Base-by-base conservation (phyloP, 2,329 filamentous ascomycete species). In the Colletotrichum tabaci region DNA sequence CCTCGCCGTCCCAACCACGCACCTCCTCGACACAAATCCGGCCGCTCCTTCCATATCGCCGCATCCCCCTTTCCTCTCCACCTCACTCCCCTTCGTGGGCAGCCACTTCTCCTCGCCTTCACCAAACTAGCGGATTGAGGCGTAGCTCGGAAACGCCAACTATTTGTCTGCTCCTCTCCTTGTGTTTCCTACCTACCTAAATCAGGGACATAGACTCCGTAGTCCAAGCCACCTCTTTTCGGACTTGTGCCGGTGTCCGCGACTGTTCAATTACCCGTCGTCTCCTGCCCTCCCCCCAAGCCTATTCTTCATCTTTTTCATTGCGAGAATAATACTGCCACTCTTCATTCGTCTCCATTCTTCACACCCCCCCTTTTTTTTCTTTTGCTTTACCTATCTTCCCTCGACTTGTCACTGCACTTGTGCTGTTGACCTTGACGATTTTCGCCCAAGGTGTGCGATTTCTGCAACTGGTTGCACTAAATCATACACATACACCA, bases 401-500 rank as follows among this genome's bases (percentile, higher is more conserved):
- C 35, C 18, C 23, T 26, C 46, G 30, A 47, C 38, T 42, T 18
- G 49, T 53, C 53, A 42, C 44, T 40, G 16, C 58, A 21, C 16
- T 40, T 61, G 30, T 35, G 7, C 47, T 15, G 9, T 50, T 44
- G 50, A 49, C 61, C 23, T 56, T 50, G 40, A 46, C 38, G 40
- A 46, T 2, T 9, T 10, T 35, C 40, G 40, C 42, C 56, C 46
- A 64, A 64, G 52, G 58, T 50, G 69, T 40, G 52, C 50, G 58
- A 50, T 53, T 47, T 52, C 46, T 68, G 69, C 65, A 72, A 64
- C 65, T 72, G 69, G 65, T 72, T 72, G 69, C 69, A 64, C 38
- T 35, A 46, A 42, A 60, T 42, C 69, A 35, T 35, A 35, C 57
- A 47, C 52, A 58, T 60, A 30, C 47, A 42, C 35, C 35, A 9